Evolutionary conservation across 2,329 filamentous ascomycete genomes (phyloP), one percentile per base, ranked within the genome.

Genomic region (Stachybotrys chlorohalonatus): DNA sequence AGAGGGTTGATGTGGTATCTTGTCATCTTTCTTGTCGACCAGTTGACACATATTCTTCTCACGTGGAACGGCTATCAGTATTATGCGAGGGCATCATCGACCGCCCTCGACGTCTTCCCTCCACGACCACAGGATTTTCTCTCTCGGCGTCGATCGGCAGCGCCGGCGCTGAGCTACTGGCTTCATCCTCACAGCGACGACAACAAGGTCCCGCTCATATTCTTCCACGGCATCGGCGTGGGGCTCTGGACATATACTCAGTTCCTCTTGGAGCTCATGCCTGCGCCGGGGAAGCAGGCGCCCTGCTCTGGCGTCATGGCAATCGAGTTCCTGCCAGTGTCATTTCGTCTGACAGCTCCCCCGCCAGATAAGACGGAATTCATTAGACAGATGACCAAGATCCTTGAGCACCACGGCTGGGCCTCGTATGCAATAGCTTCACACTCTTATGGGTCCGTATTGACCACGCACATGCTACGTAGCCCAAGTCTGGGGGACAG

Each of bases 161-260:
- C 76, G 6, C 62, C 70, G 4, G 67, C 71, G 9, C 59, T 87
- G 6, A 77, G 78, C 57, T 89, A 90, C 71, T 89, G 84, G 82
- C 74, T 85, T 61, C 78, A 80, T 2, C 81, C 82, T 6, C 85
- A 89, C 63, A 81, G 81, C 1, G 58, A 59, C 11, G 30, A 55
- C 5, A 56, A 57, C 7, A 75, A 75, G 52, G 68, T 80, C 0
- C 86, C 86, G 0, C 68, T 89, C 7, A 68, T 90, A 5, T 89
- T 88, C 68, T 75, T 89, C 51, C 86, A 89, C 60, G 86, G 86
- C 15, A 87, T 89, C 51, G 85, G 86, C 47, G 75, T 89, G 55
- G 86, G 86, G 0, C 75, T 89, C 2, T 80, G 80, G 63, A 79
- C 84, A 0, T 87, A 89, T 60, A 70, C 77, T 11, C 66, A 70